These are phyloP conservation scores for Theileria luwenshuni DNA, from an alignment of 169 alveolate species.

Conservation along the genomic window DNA sequence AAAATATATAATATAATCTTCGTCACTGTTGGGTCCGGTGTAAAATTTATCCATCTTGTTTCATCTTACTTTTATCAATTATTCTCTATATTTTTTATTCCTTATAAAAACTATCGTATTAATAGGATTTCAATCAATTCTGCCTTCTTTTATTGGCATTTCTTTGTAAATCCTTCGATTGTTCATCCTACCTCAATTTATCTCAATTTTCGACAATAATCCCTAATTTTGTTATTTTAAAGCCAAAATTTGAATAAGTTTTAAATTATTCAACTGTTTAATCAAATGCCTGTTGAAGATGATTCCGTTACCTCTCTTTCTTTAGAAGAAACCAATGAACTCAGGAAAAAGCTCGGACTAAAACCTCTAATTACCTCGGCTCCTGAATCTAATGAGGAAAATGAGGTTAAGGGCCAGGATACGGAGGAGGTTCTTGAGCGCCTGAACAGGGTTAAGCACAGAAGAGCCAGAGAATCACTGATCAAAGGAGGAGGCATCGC, in stretches of 20 bases:
- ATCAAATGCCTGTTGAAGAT: slow-evolving; percentile 22
- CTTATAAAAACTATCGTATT: too few species aligned
- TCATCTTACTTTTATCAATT: neutral
- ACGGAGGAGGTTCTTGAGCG: slow-evolving; percentile 25
- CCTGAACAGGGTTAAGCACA: slow-evolving; percentile 17
- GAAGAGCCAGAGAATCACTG: slow-evolving; percentile 37
- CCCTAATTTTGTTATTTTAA: neutral
- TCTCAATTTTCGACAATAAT: neutral
- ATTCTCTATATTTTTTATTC: too few species aligned
- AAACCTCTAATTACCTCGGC: slow-evolving; percentile 52
- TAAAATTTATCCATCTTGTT: neutral
- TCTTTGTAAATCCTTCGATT: too few species aligned
- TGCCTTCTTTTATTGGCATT: too few species aligned
- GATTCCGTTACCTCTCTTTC: slow-evolving; percentile 37
- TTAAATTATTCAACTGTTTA: neutral
- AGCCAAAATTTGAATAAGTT: neutral
- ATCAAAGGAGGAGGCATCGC: slow-evolving; percentile 60
- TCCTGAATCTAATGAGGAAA: slow-evolving; percentile 15
- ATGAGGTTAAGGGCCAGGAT: slow-evolving; percentile 10
- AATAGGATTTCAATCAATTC: too few species aligned
- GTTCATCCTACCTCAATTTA: too few species aligned
- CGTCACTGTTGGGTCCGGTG: slow-evolving; percentile 19
- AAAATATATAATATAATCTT: neutral
- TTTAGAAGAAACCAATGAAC: slow-evolving; percentile 62
- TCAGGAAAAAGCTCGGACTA: slow-evolving; percentile 55